Evolutionary conservation across 345 rosid species (phyloP).

Genomic region (Acer saccharum): DNA sequence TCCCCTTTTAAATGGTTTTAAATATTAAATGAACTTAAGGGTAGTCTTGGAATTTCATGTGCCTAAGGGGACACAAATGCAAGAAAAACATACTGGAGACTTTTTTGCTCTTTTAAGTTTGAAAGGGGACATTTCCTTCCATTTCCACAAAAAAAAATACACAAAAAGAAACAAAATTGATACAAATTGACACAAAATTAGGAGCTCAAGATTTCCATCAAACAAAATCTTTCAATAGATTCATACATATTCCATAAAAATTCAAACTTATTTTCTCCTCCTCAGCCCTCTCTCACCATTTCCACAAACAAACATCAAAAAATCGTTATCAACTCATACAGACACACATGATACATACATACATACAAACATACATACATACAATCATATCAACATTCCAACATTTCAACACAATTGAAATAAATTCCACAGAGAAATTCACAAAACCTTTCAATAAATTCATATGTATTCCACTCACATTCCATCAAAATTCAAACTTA

Average conservation of each 20-base stretch:
- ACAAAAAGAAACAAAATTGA: neutral
- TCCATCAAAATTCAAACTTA: neutral
- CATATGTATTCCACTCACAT: neutral
- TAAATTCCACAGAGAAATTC: too few relatives aligned
- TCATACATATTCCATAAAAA: neutral
- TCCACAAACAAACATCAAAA: neutral
- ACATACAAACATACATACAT: neutral
- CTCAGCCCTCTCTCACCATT: neutral
- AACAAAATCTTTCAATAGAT: too few relatives aligned
- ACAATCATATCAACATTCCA: neutral
- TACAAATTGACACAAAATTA: neutral
- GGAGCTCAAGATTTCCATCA: neutral
- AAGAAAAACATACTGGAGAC: too few relatives aligned
- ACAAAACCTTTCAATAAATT: neutral
- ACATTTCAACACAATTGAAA: neutral
- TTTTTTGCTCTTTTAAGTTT: too few relatives aligned
- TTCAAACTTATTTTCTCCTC: neutral
- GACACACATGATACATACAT: neutral
- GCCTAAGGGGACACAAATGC: too few relatives aligned
- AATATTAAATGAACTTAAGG: too few relatives aligned
- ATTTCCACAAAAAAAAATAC: too few relatives aligned
- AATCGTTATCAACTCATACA: too few relatives aligned
- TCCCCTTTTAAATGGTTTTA: too few relatives aligned
- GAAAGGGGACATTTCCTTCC: too few relatives aligned
- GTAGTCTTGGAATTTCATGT: too few relatives aligned